phyloP scores from a whole-genome alignment of 2,329 filamentous ascomycete species.

The Pseudocercospora vitis region DNA sequence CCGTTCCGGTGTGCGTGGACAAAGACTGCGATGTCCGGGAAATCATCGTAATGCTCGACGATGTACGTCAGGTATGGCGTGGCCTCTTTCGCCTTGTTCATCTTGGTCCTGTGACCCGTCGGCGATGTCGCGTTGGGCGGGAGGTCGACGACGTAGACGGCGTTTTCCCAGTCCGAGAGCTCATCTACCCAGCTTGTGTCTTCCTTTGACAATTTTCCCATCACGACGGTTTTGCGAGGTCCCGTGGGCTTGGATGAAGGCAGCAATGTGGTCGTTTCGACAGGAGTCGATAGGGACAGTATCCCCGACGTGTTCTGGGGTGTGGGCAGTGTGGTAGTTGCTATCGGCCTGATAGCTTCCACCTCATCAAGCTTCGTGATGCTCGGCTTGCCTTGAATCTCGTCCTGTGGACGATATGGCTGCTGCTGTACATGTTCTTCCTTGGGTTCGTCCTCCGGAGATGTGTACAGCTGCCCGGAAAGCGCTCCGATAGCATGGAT shows the following conservation, averaged over 20 bases:
- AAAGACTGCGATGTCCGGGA: constrained; percentile 33
- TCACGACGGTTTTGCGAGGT: constrained; percentile 37
- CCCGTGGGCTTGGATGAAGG: not conserved
- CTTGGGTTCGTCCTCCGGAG: not conserved
- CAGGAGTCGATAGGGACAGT: not conserved
- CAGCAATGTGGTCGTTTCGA: not conserved
- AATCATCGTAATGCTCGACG: constrained; percentile 46
- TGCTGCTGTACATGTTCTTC: not conserved
- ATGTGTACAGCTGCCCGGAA: not conserved
- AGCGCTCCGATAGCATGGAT: constrained; percentile 3
- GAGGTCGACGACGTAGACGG: constrained; percentile 47
- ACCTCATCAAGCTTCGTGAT: not conserved
- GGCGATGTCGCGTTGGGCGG: constrained; percentile 31
- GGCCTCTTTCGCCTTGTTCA: constrained; percentile 48
- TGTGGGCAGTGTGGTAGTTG: not conserved
- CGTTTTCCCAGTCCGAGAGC: constrained; percentile 50
- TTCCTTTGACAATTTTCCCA: constrained; percentile 48
- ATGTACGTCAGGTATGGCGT: constrained; percentile 51
- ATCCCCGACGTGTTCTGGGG: not conserved
- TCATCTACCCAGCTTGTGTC: constrained; percentile 48
- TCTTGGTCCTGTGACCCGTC: constrained; percentile 22
- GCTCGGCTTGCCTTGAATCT: constrained; percentile 5
- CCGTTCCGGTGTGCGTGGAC: constrained; percentile 33
- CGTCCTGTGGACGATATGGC: constrained; percentile 8
- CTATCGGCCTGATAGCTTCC: not conserved